A percentile compares a stretch with the other conserved stretches of the same genome.
Conservation (phyloP, 176 grass and related monocot genomes). For the Dendrocalamus sinicus region DNA sequence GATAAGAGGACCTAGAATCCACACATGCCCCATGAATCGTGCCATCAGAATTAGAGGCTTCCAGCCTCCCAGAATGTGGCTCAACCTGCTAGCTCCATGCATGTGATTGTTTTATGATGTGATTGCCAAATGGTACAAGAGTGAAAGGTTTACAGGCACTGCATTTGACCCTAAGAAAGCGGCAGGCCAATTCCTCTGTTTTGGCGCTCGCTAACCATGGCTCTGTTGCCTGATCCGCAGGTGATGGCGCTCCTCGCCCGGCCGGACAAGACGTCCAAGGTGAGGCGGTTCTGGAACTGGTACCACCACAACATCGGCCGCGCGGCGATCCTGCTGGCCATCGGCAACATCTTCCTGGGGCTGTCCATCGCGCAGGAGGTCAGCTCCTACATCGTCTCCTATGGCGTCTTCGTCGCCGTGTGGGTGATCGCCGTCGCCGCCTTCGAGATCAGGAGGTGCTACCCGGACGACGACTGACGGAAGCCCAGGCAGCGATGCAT, state of each 20-base stretch:
- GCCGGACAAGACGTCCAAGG: constrained; percentile 76
- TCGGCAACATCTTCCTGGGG: constrained; percentile 82
- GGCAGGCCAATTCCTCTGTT: not conserved
- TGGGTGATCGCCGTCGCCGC: constrained; percentile 57
- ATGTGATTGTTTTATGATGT: not conserved
- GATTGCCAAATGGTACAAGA: not conserved
- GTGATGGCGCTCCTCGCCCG: constrained; percentile 70
- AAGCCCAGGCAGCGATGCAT: not conserved
- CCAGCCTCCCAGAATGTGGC: too few relatives aligned
- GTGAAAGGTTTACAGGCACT: not conserved
- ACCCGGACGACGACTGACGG: constrained; percentile 52
- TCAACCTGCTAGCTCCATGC: not conserved
- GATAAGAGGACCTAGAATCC: not conserved
- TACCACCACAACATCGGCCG: constrained; percentile 86
- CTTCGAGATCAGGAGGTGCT: constrained; percentile 66
- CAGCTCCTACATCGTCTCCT: constrained; percentile 64
- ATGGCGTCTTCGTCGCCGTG: constrained; percentile 73
- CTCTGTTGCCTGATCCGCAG: constrained; percentile 26
- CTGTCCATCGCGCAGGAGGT: constrained; percentile 62
- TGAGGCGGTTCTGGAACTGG: constrained; percentile 93
- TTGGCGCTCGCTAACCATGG: not conserved
- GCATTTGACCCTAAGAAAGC: not conserved
- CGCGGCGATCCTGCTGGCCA: constrained; percentile 49
- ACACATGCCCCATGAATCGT: not conserved
- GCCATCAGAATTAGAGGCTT: constrained; percentile 22